A percentile compares a stretch with the other conserved stretches of the same genome.
phyloP scores from a whole-genome alignment of 1,139 yeast genomes.

The Candida sp. region DNA sequence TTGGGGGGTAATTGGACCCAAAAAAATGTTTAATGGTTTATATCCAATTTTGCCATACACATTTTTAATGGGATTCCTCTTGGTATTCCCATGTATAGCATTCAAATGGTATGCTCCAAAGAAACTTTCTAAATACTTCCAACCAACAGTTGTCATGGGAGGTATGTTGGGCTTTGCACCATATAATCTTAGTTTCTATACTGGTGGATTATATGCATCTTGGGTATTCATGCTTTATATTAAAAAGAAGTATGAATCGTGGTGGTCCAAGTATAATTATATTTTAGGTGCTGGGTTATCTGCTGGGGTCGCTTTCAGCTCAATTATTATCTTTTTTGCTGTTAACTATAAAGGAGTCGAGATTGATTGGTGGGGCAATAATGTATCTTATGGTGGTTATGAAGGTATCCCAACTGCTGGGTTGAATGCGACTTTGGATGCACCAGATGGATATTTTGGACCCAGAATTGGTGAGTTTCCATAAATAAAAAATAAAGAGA shows the following conservation, averaged over 20 bases:
- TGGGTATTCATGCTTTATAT: constrained; percentile 44
- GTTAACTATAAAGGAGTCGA: constrained; percentile 39
- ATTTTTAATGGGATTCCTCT: constrained; percentile 52
- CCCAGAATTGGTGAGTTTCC: constrained; percentile 37
- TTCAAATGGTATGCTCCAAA: constrained; percentile 35
- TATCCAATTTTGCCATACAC: constrained; percentile 49
- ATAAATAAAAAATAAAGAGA: too few relatives aligned
- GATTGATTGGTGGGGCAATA: constrained; percentile 59
- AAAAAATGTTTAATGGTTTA: constrained; percentile 45
- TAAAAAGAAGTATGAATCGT: constrained; percentile 36
- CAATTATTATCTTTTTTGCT: constrained; percentile 50
- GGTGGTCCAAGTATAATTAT: constrained; percentile 61
- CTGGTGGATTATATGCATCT: constrained; percentile 40
- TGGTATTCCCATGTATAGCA: constrained; percentile 40
- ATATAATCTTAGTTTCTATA: constrained; percentile 44
- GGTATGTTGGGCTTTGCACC: constrained; percentile 45
- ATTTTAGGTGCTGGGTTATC: constrained; percentile 46
- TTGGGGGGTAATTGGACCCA: constrained; percentile 73
- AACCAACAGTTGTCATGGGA: constrained; percentile 41
- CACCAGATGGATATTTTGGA: constrained; percentile 47
- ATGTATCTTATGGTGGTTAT: constrained; percentile 34
- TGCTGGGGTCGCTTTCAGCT: constrained; percentile 53
- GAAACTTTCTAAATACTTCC: constrained; percentile 25
- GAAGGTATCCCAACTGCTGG: constrained; percentile 40
- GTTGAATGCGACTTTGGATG: constrained; percentile 17